A percentile compares a stretch with the other conserved stretches of the same genome.
phyloP scores from a whole-genome alignment of 2,329 filamentous ascomycete genomes.

The Macrophomina pseudophaseolina region DNA sequence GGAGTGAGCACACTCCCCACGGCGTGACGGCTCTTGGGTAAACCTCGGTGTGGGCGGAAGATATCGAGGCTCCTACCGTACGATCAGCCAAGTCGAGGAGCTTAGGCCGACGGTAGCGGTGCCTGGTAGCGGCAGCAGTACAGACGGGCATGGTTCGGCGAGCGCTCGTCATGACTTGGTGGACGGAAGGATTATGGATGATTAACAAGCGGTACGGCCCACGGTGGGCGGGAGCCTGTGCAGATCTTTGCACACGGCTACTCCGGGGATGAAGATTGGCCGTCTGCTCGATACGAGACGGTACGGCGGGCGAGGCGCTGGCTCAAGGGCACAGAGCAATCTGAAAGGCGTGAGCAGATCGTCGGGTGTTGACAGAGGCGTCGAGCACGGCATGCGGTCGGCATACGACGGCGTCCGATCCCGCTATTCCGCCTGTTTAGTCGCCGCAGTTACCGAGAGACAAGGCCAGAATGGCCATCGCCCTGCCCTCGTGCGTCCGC shows the following conservation, averaged over 20 bases:
- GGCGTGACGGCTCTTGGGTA: not conserved
- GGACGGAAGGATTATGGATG: not conserved
- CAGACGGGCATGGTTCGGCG: not conserved
- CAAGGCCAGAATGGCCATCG: not conserved
- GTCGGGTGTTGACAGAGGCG: conserved; percentile 7
- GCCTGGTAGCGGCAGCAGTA: not conserved
- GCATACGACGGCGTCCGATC: not conserved
- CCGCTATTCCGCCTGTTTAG: conserved; percentile 1
- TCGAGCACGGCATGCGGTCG: not conserved
- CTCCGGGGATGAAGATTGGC: not conserved
- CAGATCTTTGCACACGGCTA: not conserved
- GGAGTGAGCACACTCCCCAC: not conserved
- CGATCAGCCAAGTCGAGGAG: not conserved
- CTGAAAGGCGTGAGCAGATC: not conserved
- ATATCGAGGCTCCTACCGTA: not conserved
- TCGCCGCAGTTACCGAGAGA: conserved; percentile 1
- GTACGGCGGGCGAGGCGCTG: not conserved
- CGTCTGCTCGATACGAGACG: not conserved
- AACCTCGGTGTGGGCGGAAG: not conserved
- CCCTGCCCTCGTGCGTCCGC: not conserved
- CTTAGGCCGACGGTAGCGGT: not conserved
- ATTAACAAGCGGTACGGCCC: conserved; percentile 22
- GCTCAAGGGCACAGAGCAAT: not conserved
- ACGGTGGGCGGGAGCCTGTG: conserved; percentile 9
- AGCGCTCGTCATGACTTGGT: not conserved